Evolutionary conservation across 2,329 filamentous ascomycete genomes (phyloP).

Genomic region (Penicillium sp.): DNA sequence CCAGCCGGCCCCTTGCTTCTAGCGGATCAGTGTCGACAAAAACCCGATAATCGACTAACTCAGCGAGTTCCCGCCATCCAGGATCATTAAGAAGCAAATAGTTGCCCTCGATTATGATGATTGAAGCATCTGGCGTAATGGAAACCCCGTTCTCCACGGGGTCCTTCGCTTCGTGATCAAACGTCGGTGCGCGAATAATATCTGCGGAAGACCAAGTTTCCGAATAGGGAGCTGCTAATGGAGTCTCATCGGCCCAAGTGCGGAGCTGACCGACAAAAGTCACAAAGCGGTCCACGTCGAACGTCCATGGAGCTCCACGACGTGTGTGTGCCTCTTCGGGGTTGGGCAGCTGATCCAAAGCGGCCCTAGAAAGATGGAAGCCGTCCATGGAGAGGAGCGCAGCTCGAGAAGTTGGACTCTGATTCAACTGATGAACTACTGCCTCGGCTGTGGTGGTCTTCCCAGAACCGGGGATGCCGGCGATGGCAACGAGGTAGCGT

Average conservation of each 20-base stretch:
- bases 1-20: constrained; percentile 40
- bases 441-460: constrained; percentile 36
- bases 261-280: constrained; percentile 29
- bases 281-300: constrained; percentile 33
- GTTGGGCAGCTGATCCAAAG: constrained; percentile 34
- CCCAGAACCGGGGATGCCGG: constrained; percentile 36
- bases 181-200: constrained; percentile 31
- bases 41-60: constrained; percentile 43
- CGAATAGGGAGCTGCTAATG: constrained; percentile 5
- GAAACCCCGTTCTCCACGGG: constrained; percentile 30
- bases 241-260: constrained; percentile 24
- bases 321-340: constrained; percentile 34
- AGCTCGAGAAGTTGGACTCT: constrained; percentile 7
- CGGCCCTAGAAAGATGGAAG: constrained; percentile 35
- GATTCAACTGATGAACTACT: constrained; percentile 30
- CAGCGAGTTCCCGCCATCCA: constrained; percentile 35
- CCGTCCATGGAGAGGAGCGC: constrained; percentile 40
- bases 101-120: constrained; percentile 24
- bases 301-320: constrained; percentile 42
- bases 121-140: constrained; percentile 24
- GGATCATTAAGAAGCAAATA: constrained; percentile 30
- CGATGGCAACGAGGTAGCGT: constrained; percentile 31
- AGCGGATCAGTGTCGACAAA: constrained; percentile 43
- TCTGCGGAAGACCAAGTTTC: constrained; percentile 12
- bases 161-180: constrained; percentile 40